Conservation (phyloP, 345 rosid genomes). For the Hibiscus syriacus region DNA sequence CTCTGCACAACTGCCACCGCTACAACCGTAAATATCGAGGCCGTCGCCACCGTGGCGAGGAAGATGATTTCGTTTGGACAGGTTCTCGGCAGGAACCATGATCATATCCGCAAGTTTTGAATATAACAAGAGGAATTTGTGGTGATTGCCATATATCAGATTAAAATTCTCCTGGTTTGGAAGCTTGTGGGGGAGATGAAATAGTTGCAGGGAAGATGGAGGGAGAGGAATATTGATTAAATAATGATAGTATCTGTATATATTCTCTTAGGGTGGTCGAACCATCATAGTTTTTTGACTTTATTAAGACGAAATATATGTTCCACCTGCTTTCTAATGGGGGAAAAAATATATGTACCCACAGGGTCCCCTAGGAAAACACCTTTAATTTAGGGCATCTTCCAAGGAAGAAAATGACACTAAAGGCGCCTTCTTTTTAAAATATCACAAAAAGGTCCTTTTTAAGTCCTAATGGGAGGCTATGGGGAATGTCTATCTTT, state of each 20-base stretch:
- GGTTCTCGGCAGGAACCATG: conserved; percentile 59
- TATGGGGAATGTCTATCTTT: not conserved
- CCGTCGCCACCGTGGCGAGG: conserved; percentile 11
- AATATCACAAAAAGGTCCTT: conserved; percentile 66
- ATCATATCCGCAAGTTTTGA: conserved; percentile 27
- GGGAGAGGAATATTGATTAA: conserved; percentile 27
- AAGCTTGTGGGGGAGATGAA: conserved; percentile 53
- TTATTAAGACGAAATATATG: conserved; percentile 40
- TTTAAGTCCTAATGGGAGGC: conserved; percentile 37
- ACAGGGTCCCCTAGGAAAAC: conserved; percentile 38
- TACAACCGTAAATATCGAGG: conserved; percentile 24
- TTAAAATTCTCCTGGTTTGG: conserved; percentile 76
- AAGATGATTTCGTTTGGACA: conserved; percentile 20
- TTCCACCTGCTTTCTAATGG: conserved; percentile 19
- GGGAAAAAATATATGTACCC: not conserved
- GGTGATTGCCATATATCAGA: not conserved
- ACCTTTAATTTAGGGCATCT: conserved; percentile 52
- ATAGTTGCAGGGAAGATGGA: conserved; percentile 39
- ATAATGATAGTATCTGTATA: conserved; percentile 16
- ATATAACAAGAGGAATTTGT: not conserved
- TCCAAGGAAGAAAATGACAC: conserved; percentile 44
- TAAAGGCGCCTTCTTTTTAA: conserved; percentile 37
- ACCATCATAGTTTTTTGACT: conserved; percentile 40
- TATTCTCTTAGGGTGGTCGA: conserved; percentile 27
- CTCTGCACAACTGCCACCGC: conserved; percentile 20